Conservation (phyloP, 345 rosid species). For the Excoecaria cochinchinensis region DNA sequence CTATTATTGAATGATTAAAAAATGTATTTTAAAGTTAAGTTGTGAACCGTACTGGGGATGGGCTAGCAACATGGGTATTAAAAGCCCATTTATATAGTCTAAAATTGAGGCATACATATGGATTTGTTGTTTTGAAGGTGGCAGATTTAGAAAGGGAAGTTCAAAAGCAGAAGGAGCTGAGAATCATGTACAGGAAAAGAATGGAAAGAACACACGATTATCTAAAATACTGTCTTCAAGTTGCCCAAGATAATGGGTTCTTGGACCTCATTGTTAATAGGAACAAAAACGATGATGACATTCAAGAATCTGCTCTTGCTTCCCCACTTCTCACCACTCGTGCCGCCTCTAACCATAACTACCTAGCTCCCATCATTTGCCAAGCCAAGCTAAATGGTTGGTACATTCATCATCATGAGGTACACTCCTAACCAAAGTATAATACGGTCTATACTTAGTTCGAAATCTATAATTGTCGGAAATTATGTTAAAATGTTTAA, state of each 20-base stretch:
- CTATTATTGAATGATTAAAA: too few relatives aligned
- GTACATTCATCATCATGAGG: slow-evolving; percentile 53
- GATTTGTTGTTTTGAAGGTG: slow-evolving; percentile 24
- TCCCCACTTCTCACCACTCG: not conserved
- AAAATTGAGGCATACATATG: too few relatives aligned
- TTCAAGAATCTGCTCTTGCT: slow-evolving; percentile 15
- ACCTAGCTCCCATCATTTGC: slow-evolving; percentile 23
- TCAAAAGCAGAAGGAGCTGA: slow-evolving; percentile 39
- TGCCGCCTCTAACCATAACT: slow-evolving; percentile 3
- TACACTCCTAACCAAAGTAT: not conserved
- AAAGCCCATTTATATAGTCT: not conserved
- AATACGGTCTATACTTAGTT: not conserved
- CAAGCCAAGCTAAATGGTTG: slow-evolving; percentile 56
- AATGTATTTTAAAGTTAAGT: too few relatives aligned
- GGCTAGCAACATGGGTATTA: not conserved
- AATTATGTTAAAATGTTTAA: too few relatives aligned
- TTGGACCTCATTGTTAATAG: slow-evolving; percentile 34
- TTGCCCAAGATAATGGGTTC: slow-evolving; percentile 56
- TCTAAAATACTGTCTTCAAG: slow-evolving; percentile 55
- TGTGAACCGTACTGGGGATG: not conserved
- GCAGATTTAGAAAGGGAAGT: slow-evolving; percentile 42
- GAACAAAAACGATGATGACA: slow-evolving; percentile 25
- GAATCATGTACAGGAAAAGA: slow-evolving; percentile 41
- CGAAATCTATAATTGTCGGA: too few relatives aligned
- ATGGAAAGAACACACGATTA: slow-evolving; percentile 56